Evolutionary conservation across 1,284 basidiomycete species (phyloP).

Genomic region (Puccinia novopanici): DNA sequence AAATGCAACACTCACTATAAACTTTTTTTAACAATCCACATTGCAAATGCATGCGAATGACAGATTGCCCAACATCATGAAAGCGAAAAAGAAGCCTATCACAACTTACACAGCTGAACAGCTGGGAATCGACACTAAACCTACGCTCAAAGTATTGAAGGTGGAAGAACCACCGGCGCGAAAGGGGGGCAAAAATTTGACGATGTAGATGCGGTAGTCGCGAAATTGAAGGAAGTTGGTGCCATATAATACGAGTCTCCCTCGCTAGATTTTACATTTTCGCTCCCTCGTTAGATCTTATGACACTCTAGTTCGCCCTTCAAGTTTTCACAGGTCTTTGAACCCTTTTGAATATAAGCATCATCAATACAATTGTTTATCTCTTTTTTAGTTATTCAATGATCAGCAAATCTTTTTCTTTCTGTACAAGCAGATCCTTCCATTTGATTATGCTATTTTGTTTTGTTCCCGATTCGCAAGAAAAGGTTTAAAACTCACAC

Average conservation of each 20-base stretch:
- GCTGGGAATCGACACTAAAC: slow-evolving; percentile 74
- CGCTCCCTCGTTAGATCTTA: not conserved
- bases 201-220: slow-evolving; percentile 84
- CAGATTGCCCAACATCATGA: slow-evolving; percentile 61
- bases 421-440: not conserved
- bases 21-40: not conserved
- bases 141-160: slow-evolving; percentile 81
- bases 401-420: not conserved
- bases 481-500: too few relatives aligned
- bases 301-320: not conserved
- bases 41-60: slow-evolving; percentile 35
- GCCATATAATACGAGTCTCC: slow-evolving; percentile 62
- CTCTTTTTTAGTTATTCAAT: not conserved
- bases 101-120: slow-evolving; percentile 80
- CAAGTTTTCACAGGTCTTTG: not conserved
- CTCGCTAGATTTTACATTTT: not conserved
- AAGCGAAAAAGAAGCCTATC: slow-evolving; percentile 95
- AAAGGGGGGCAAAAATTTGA: slow-evolving; percentile 89
- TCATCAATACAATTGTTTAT: not conserved
- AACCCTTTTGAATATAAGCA: not conserved
- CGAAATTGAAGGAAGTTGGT: slow-evolving; percentile 87
- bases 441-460: not conserved
- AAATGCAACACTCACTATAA: not conserved
- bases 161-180: slow-evolving; percentile 90
- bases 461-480: not conserved